Base-by-base conservation (phyloP, 169 alveolate species). In the Plasmodium knowlesi region DNA sequence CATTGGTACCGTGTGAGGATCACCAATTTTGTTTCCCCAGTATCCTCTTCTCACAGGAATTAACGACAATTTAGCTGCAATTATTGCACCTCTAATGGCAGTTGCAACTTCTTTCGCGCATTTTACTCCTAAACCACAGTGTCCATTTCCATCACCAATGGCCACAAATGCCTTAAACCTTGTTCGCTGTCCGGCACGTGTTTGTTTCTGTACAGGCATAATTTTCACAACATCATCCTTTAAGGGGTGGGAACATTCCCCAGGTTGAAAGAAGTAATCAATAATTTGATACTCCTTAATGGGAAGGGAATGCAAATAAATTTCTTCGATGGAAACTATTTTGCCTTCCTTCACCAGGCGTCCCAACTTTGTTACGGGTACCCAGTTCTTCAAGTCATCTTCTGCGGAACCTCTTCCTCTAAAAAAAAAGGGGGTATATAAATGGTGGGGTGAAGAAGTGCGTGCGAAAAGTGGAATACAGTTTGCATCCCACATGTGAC, bases 1-100 rank as follows among this genome's bases (percentile, higher is more conserved):
- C 99, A 98, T 98, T 81, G 99, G 99, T 72, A 99, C 99, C 19
- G 99, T 99, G 97, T 99, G 99, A 73, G 99, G 99, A 93, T 97
- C 97, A 53, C 99, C 99, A 97, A 99, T 98, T 98, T 98, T 99
- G 98, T 99, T 99, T 19, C 99, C 99, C 99, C 99, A 99, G 98
- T 99, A 99, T 19, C 99, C 99, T 95, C 99, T 98, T 95, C 99
- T 98, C 80, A 99, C 99, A 67, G 99, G 99, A 90, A 99, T 97
- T 92, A 99, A 97, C 93, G 99, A 97, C 90, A 99, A 98, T 98
- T 99, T 99, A 74, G 99, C 99, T 41, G 99, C 98, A 78, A 98
- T 98, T 94, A 98, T 98, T 79, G 99, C 99, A 50, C 99, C 99
- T 91, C 99, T 98, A 94, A 99, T 99, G 80, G 99, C 99, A 71